phyloP scores from a whole-genome alignment of 257 asterid genomes.

The Mentha longifolia region DNA sequence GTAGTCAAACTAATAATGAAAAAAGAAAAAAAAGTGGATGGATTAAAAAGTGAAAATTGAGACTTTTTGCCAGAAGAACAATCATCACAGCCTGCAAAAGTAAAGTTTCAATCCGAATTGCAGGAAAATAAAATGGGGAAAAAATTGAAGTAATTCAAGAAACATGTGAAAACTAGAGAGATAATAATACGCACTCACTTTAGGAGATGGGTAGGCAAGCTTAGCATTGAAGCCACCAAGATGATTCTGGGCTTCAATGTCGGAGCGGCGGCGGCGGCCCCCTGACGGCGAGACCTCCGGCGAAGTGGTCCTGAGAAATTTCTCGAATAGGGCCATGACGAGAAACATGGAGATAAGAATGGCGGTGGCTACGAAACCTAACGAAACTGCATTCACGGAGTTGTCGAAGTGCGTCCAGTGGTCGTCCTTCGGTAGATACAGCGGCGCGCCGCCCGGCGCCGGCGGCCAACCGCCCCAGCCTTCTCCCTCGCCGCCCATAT shows the following conservation, averaged over 20 bases:
- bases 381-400: constrained; percentile 80
- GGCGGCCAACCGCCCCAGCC: constrained; percentile 69
- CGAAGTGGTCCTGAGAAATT: constrained; percentile 62
- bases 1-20: constrained; percentile 20
- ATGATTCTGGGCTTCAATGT: constrained; percentile 59
- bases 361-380: constrained; percentile 89
- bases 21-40: not conserved
- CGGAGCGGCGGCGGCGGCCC: constrained; percentile 43
- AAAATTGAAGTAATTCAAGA: not conserved
- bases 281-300: constrained; percentile 40
- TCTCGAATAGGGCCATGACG: constrained; percentile 84
- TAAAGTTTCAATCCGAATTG: constrained; percentile 22
- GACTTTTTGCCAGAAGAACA: constrained; percentile 18
- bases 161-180: not conserved
- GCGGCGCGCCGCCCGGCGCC: constrained; percentile 60
- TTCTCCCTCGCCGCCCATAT: constrained; percentile 63
- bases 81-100: constrained; percentile 36
- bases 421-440: constrained; percentile 53
- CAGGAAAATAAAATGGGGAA: not conserved
- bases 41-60: not conserved
- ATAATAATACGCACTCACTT: constrained; percentile 48
- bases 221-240: constrained; percentile 47
- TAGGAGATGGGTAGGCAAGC: constrained; percentile 61
- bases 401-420: constrained; percentile 86
- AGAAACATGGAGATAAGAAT: constrained; percentile 85